Conservation (phyloP, 1,284 basidiomycete genomes). For the Pseudozyma hubeiensis region DNA sequence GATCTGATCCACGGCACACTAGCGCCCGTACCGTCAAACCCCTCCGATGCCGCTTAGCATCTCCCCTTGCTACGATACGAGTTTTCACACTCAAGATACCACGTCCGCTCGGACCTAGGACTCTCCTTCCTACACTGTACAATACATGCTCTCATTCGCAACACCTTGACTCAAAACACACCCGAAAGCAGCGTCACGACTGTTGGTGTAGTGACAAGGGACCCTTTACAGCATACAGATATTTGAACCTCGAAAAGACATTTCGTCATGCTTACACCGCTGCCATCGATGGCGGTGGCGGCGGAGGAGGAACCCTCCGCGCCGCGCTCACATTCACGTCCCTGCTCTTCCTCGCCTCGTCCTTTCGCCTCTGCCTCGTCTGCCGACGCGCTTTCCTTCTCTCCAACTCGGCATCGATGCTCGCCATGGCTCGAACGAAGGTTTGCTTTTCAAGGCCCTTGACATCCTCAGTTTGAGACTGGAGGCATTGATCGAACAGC, state of each 20-base stretch:
- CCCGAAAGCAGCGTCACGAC: too few relatives aligned
- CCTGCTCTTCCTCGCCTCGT: background rate
- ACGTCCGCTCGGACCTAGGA: background rate
- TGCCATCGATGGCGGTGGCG: too few relatives aligned
- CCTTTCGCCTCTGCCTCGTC: background rate
- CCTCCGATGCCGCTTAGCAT: background rate
- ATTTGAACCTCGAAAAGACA: too few relatives aligned
- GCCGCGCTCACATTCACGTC: background rate
- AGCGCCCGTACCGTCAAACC: conserved; percentile 12
- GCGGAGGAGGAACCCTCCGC: background rate
- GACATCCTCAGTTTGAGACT: background rate
- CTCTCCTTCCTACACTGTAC: background rate
- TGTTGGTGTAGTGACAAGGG: too few relatives aligned
- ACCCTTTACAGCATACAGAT: too few relatives aligned
- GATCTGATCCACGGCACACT: conserved; percentile 44
- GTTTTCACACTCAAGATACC: background rate
- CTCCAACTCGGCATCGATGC: conserved; percentile 38
- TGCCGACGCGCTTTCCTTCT: conserved; percentile 3
- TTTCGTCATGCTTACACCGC: too few relatives aligned
- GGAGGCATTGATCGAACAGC: conserved; percentile 24
- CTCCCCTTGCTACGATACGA: background rate
- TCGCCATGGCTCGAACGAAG: conserved; percentile 28
- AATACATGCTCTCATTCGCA: background rate
- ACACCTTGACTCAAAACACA: background rate
- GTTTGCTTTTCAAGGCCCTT: conserved; percentile 5